Base-by-base conservation (phyloP, 345 rosid species). In the Gossypium herbaceum region DNA sequence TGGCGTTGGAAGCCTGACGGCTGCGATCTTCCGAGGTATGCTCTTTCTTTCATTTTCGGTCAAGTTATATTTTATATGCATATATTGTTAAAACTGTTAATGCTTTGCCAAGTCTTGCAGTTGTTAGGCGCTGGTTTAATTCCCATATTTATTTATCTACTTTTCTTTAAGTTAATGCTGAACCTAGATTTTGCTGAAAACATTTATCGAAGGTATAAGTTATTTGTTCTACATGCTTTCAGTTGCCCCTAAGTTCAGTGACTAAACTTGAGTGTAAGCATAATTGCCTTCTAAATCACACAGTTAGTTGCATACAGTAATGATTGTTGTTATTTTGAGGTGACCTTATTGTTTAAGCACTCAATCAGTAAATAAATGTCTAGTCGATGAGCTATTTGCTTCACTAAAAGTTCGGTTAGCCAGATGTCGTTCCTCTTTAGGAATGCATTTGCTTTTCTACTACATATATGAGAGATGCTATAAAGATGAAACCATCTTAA, bases 1-100 rank as follows among this genome's bases (percentile, higher is more conserved):
- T 93, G 96, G 99, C 84, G 87, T 41, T 95, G 99, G 99, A 88
- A 91, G 86, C 99, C 99, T 41, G 80, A 95, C 61, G 96, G 77
- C 57, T 95, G 98, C 79, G 92, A 91, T 78, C 98, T 93, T 71
- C 99, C 98, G 20, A 95, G 97, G 97, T 94, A 72, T 16, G 58
- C 44, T 52, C n/a, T 16, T 12, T 72, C 48, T 71, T 54, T 27
- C 11, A 9, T 45, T 45, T 34, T 44, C 15, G 59, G 44, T 25
- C 4, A 34, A 34, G 39, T 34, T 34, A 34, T 34, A 34, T 34
- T 34, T 34, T 34, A 34, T 34, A 34, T 34, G 39, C 39, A 5
- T 34, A 34, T 34, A 34, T 34, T 34, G 41, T 34, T 34, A 5
- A 5, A 34, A 34, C 41, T 34, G 41, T 34, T 34, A 34, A 34